Percentiles rank a stretch among this genome's conserved stretches.
phyloP scores from a whole-genome alignment of 2,329 filamentous ascomycete species.

The Scedosporium apiospermum region DNA sequence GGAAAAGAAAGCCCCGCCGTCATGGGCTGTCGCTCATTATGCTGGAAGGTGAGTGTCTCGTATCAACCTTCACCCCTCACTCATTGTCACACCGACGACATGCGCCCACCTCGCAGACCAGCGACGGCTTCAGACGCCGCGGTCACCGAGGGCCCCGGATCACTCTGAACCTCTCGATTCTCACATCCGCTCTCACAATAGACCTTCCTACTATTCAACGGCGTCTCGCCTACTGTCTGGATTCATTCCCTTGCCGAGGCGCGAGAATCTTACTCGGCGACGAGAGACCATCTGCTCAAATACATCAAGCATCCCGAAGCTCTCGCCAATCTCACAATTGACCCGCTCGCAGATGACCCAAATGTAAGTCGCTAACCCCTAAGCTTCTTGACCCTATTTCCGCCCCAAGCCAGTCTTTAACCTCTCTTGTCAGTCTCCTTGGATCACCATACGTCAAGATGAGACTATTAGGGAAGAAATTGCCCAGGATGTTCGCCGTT shows the following conservation, averaged over 20 bases:
- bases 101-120: no score
- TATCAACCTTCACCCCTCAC: not conserved
- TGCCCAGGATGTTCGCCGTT: conserved; percentile 83
- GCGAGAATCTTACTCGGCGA: conserved; percentile 62
- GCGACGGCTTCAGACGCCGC: not conserved
- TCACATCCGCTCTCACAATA: conserved; percentile 21
- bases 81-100: no score
- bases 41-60: conserved; percentile 64
- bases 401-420: not conserved
- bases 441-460: conserved; percentile 78
- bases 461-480: conserved; percentile 82
- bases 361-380: conserved; percentile 28
- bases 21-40: conserved; percentile 71
- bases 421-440: conserved; percentile 63
- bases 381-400: not conserved
- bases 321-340: conserved; percentile 57
- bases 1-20: conserved; percentile 53
- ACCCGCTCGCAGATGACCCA: conserved; percentile 78
- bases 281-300: conserved; percentile 66
- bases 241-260: conserved; percentile 54
- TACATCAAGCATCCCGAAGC: conserved; percentile 80
- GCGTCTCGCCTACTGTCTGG: conserved; percentile 59
- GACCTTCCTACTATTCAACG: conserved; percentile 73
- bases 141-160: not conserved
- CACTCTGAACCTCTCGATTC: not conserved